Evolutionary conservation across 495 filamentous ascomycete species (phyloP).

Genomic region (Hapsidospora chrysogenum): DNA sequence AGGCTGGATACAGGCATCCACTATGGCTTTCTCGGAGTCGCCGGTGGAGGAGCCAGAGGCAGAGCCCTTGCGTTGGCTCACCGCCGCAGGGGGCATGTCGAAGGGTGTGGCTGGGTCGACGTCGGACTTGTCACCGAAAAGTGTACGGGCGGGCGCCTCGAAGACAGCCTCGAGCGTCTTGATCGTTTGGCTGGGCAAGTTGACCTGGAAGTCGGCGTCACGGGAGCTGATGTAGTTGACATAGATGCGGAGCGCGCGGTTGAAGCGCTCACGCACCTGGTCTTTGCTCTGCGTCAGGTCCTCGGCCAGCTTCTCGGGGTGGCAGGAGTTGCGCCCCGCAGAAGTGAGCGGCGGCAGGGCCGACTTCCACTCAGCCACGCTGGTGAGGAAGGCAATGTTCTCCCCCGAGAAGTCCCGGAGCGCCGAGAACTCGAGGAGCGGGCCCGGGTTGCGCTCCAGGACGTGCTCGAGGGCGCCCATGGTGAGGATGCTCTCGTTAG

Average conservation of each 20-base stretch:
- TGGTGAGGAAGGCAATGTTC: slow-evolving; percentile 48
- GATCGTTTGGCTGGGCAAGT: slow-evolving; percentile 25
- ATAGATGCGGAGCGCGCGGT: slow-evolving; percentile 39
- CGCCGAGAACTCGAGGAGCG: slow-evolving; percentile 42
- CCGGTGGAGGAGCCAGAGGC: slow-evolving; percentile 4
- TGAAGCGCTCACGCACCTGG: slow-evolving; percentile 24
- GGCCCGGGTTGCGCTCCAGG: slow-evolving; percentile 33
- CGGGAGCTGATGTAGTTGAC: slow-evolving; percentile 33
- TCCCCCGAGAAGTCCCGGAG: slow-evolving; percentile 50
- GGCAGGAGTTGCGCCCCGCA: slow-evolving; percentile 4
- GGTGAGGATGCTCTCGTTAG: slow-evolving; percentile 27
- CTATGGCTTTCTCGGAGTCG: background rate
- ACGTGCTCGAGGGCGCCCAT: slow-evolving; percentile 44
- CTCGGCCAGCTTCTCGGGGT: slow-evolving; percentile 2
- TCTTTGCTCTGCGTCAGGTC: slow-evolving; percentile 2
- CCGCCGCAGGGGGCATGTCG: slow-evolving; percentile 6
- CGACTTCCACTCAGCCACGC: slow-evolving; percentile 36
- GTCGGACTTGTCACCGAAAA: slow-evolving; percentile 3
- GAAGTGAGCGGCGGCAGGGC: slow-evolving; percentile 8
- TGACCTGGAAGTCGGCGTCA: slow-evolving; percentile 46
- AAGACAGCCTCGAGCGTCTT: slow-evolving; percentile 14
- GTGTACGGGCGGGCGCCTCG: slow-evolving; percentile 11
- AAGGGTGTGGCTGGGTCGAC: slow-evolving; percentile 8
- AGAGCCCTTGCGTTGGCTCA: too few relatives aligned
- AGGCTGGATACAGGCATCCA: background rate